Evolutionary conservation across 2,329 filamentous ascomycete species (phyloP).

Genomic region (Hypoxylon sp.): DNA sequence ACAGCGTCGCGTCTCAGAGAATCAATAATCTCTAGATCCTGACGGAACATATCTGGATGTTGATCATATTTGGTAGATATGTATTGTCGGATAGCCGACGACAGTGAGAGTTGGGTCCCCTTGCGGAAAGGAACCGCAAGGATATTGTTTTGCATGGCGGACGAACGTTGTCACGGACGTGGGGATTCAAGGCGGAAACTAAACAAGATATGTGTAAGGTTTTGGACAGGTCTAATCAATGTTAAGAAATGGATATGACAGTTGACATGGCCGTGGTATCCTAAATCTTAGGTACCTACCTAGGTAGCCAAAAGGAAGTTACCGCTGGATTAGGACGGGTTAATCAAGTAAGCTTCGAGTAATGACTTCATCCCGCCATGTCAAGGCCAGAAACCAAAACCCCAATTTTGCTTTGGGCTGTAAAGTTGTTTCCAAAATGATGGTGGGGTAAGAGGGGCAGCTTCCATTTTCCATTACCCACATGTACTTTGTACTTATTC

Average conservation of each 20-base stretch:
- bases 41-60: constrained; percentile 94
- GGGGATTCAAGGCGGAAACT: constrained; percentile 41
- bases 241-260: constrained; percentile 7
- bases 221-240: background rate
- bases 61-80: constrained; percentile 99
- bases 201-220: constrained; percentile 17
- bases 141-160: constrained; percentile 65
- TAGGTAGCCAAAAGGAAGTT: background rate
- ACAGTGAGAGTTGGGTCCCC: constrained; percentile 83
- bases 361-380: constrained; percentile 48
- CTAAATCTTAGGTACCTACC: background rate
- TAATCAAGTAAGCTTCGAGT: constrained; percentile 22
- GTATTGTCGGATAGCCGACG: constrained; percentile 89
- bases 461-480: background rate
- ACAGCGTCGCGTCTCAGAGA: constrained; percentile 86
- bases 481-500: constrained; percentile 9
- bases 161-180: constrained; percentile 12
- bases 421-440: constrained; percentile 10
- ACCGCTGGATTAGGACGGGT: background rate
- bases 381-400: constrained; percentile 21
- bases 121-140: constrained; percentile 90
- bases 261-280: constrained; percentile 7
- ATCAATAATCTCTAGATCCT: constrained; percentile 89
- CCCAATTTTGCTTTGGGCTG: constrained; percentile 18
- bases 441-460: constrained; percentile 38